These are phyloP conservation scores for Cyclotella atomus DNA, from an alignment of 108 stramenopile genomes.

Conservation along the genomic window DNA sequence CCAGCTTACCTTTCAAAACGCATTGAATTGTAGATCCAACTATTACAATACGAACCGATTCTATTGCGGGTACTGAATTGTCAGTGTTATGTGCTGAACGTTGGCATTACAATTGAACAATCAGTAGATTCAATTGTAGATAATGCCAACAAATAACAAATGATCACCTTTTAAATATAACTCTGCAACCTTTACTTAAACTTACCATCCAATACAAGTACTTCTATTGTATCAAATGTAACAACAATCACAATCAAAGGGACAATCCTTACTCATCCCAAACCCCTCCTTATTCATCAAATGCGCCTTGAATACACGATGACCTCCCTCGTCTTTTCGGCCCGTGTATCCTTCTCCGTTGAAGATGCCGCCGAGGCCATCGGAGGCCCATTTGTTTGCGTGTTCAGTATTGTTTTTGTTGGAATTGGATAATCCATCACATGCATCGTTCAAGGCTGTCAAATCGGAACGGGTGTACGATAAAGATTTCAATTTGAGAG, in stretches of 20 bases:
- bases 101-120: too few species aligned
- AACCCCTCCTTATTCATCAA: conserved; percentile 79
- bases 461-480: conserved; percentile 40
- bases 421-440: neutral
- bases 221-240: conserved; percentile 64
- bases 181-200: too few species aligned
- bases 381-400: conserved; percentile 70
- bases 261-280: conserved; percentile 75
- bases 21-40: too few species aligned
- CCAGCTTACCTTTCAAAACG: too few species aligned
- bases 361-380: conserved; percentile 86
- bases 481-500: conserved; percentile 25
- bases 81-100: too few species aligned
- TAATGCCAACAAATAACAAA: too few species aligned
- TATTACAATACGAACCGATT: too few species aligned
- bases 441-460: conserved; percentile 21
- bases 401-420: conserved; percentile 10
- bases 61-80: too few species aligned
- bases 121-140: too few species aligned
- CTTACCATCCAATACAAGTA: too few species aligned
- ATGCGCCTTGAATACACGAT: conserved; percentile 89
- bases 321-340: conserved; percentile 69
- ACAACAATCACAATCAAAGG: conserved; percentile 92
- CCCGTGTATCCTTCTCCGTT: conserved; percentile 87
- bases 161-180: too few species aligned